Base-by-base conservation (phyloP, 129 eudicot genomes). In the Flaveria ramosissima region DNA sequence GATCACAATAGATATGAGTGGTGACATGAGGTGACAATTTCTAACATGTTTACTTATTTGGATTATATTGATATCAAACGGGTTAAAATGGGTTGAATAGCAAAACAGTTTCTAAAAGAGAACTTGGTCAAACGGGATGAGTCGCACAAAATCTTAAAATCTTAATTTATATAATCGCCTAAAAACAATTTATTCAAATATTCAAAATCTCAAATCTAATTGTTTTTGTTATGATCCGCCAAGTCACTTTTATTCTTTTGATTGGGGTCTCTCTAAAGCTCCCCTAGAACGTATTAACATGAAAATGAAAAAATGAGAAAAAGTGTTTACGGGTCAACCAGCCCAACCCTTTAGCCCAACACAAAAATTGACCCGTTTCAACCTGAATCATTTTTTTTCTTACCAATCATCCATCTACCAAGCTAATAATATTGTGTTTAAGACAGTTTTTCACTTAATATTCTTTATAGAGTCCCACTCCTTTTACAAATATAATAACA, bases 361-460 rank as follows among this genome's bases (percentile, higher is more conserved):
- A 41, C 16, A 36, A 39, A 66, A 17, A 17, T 39, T 41, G 30
- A 20, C 30, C 27, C 2, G 26, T 41, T 36, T 67, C 72, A 67
- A 67, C 26, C n/a, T 7, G 9, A 27, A 6, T 27, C 1, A 3
- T 9, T 67, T 67, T 42, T 42, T 17, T 30, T 3, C 71, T 30
- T 51, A 6, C 20, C 51, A 41, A 23, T 11, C 1, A 15, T 1
- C 65, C 39, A 26, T 68, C 76, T 55, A 57, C 51, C 50, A 56
- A 69, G n/a, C 70, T 69, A 69, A 78, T 45, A 56, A 78, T 30
- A 11, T 30, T 30, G 39, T 13, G 21, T 26, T 36, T 21, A 56
- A 7, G 62, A 70, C 20, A 17, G 30, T n/a, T 51, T 71, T 17
- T 56, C 76, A 71, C 65, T 71, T 71, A 65, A 30, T 63, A 14